Percentiles rank a stretch among this genome's conserved stretches.
Conservation (phyloP, 2,329 filamentous ascomycete genomes). For the Aspergillus sp. region DNA sequence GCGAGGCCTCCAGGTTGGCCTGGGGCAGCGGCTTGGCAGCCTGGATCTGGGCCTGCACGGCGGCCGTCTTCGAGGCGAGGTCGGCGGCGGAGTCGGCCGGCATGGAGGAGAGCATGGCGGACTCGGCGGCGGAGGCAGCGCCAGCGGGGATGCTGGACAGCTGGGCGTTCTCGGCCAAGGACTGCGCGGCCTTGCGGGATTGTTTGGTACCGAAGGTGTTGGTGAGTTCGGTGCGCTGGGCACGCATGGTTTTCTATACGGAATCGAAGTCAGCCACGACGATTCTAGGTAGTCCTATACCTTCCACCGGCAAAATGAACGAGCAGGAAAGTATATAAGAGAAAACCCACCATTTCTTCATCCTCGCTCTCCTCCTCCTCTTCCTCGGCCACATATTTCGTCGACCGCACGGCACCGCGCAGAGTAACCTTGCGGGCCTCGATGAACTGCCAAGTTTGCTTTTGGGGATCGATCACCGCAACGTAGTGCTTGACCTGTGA, state of each 20-base stretch:
- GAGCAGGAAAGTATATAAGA: background rate
- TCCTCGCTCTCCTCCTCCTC: conserved; percentile 29
- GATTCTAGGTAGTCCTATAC: no score
- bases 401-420: conserved; percentile 46
- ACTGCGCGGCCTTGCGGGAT: conserved; percentile 49
- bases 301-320: background rate
- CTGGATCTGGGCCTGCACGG: conserved; percentile 44
- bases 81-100: conserved; percentile 33
- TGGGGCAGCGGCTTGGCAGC: conserved; percentile 47
- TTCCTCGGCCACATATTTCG: conserved; percentile 26
- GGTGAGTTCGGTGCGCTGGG: conserved; percentile 44
- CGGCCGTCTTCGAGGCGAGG: conserved; percentile 31
- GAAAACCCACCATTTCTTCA: conserved; percentile 28
- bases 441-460: conserved; percentile 54
- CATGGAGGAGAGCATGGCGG: conserved; percentile 45
- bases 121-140: conserved; percentile 38
- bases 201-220: conserved; percentile 53
- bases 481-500: conserved; percentile 60
- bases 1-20: conserved; percentile 42
- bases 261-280: background rate
- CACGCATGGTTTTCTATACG: conserved; percentile 36
- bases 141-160: conserved; percentile 41
- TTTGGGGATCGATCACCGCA: conserved; percentile 58
- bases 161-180: conserved; percentile 49
- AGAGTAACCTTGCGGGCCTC: conserved; percentile 56